These are phyloP conservation scores for Metschnikowia vanudenii DNA, from an alignment of 805 yeast genomes.

Conservation along the genomic window DNA sequence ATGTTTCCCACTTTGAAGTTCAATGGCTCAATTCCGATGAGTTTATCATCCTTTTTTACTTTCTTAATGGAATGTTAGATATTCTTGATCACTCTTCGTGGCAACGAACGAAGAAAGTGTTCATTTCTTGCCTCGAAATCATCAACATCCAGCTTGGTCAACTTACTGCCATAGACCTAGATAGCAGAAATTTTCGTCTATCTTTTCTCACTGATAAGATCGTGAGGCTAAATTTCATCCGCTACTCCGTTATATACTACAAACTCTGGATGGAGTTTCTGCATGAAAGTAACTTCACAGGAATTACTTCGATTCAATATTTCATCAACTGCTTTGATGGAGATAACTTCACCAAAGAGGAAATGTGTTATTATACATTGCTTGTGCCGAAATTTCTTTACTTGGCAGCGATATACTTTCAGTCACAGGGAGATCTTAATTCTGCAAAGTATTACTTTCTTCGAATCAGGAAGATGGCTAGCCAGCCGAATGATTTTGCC, in stretches of 20 bases:
- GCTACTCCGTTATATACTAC: conserved; percentile 30
- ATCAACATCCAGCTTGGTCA: conserved; percentile 11
- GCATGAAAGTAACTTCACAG: conserved; percentile 22
- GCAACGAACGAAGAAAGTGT: conserved; percentile 34
- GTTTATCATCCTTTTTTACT: conserved; percentile 40
- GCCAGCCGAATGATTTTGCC: neutral
- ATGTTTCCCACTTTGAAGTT: conserved; percentile 23
- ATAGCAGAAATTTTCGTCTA: conserved; percentile 7
- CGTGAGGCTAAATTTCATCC: conserved; percentile 30
- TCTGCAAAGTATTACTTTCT: conserved; percentile 41
- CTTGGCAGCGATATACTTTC: conserved; percentile 41
- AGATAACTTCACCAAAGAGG: conserved; percentile 38
- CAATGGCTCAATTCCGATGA: conserved; percentile 46
- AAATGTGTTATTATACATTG: conserved; percentile 34
- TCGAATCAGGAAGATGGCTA: conserved; percentile 26
- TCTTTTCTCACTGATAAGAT: conserved; percentile 13
- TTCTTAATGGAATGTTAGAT: conserved; percentile 42
- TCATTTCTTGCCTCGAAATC: conserved; percentile 31
- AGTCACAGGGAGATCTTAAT: conserved; percentile 33
- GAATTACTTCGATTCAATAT: conserved; percentile 25
- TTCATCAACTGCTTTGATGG: conserved; percentile 39
- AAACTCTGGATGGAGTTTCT: conserved; percentile 37
- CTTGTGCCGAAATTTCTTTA: conserved; percentile 39
- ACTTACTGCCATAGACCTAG: conserved; percentile 5
- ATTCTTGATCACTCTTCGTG: conserved; percentile 35